These are phyloP conservation scores for Eutypa lata DNA, from an alignment of 2,329 filamentous ascomycete species.

Conservation along the genomic window DNA sequence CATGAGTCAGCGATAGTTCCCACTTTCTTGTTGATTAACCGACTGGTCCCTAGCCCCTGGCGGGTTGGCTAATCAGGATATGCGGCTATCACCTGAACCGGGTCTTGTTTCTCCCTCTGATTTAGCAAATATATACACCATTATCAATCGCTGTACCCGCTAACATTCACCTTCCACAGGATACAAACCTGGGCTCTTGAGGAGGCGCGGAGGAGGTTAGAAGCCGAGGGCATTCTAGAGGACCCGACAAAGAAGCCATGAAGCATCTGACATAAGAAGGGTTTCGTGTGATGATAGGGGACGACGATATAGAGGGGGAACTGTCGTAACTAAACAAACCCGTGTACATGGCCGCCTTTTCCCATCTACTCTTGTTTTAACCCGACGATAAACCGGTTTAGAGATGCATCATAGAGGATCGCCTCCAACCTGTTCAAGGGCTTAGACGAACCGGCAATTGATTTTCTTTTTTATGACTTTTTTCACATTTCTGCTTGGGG, in stretches of 20 bases:
- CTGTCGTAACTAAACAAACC: not conserved
- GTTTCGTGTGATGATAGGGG: no score
- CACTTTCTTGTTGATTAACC: no score
- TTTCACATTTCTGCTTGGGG: not conserved
- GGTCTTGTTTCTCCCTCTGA: not conserved
- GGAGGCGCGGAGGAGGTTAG: constrained; percentile 90
- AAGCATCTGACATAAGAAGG: not conserved
- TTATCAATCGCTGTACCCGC: not conserved
- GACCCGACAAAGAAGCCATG: constrained; percentile 63
- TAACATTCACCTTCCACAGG: constrained; percentile 46
- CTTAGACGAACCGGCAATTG: not conserved
- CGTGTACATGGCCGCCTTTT: not conserved
- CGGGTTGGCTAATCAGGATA: no score
- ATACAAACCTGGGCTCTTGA: constrained; percentile 99
- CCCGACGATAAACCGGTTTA: not conserved
- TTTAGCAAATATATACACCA: no score
- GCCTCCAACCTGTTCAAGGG: not conserved
- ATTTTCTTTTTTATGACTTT: not conserved
- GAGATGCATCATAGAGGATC: constrained; percentile 1
- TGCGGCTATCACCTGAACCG: no score
- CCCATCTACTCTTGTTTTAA: not conserved
- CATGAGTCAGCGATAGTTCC: no score
- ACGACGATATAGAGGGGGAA: not conserved
- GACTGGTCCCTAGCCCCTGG: no score
- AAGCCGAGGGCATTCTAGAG: constrained; percentile 88